phyloP scores from a whole-genome alignment of 2,329 filamentous ascomycete genomes.

The Eutypella sp. region DNA sequence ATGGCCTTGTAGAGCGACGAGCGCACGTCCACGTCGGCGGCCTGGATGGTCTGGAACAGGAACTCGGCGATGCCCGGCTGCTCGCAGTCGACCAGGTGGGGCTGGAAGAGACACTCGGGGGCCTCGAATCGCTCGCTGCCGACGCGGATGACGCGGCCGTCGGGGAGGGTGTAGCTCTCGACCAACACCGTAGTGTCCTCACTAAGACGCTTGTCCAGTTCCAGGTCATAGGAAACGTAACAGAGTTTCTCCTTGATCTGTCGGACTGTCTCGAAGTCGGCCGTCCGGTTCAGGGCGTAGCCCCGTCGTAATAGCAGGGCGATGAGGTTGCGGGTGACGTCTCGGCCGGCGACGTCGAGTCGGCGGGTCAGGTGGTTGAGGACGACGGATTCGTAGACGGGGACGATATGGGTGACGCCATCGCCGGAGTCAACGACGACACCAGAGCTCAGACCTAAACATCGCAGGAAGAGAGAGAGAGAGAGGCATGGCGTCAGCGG shows the following conservation, averaged over 20 bases:
- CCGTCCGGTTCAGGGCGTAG: slow-evolving; percentile 95
- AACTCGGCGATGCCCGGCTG: slow-evolving; percentile 96
- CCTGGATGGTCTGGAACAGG: slow-evolving; percentile 97
- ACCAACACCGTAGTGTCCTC: slow-evolving; percentile 97
- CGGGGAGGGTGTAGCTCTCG: slow-evolving; percentile 94
- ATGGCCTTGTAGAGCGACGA: slow-evolving; percentile 95
- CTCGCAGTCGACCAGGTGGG: slow-evolving; percentile 94
- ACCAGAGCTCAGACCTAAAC: slow-evolving; percentile 72
- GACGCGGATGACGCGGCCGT: slow-evolving; percentile 92
- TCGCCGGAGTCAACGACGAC: slow-evolving; percentile 99
- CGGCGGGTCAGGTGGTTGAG: slow-evolving; percentile 93
- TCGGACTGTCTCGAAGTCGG: slow-evolving; percentile 97
- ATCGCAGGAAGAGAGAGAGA: neutral
- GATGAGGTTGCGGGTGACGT: slow-evolving; percentile 98
- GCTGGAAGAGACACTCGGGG: slow-evolving; percentile 97
- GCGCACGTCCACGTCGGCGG: slow-evolving; percentile 91
- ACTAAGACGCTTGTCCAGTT: slow-evolving; percentile 90
- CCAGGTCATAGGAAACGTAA: slow-evolving; percentile 97
- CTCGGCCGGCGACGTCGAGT: slow-evolving; percentile 90
- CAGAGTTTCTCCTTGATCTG: slow-evolving; percentile 99
- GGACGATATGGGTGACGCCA: slow-evolving; percentile 96
- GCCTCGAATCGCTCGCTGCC: slow-evolving; percentile 97
- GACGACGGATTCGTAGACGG: slow-evolving; percentile 96
- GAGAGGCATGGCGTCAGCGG: neutral
- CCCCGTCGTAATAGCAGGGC: slow-evolving; percentile 87